phyloP scores from a whole-genome alignment of 2,329 filamentous ascomycete species.

The Chaetomium strumarium region DNA sequence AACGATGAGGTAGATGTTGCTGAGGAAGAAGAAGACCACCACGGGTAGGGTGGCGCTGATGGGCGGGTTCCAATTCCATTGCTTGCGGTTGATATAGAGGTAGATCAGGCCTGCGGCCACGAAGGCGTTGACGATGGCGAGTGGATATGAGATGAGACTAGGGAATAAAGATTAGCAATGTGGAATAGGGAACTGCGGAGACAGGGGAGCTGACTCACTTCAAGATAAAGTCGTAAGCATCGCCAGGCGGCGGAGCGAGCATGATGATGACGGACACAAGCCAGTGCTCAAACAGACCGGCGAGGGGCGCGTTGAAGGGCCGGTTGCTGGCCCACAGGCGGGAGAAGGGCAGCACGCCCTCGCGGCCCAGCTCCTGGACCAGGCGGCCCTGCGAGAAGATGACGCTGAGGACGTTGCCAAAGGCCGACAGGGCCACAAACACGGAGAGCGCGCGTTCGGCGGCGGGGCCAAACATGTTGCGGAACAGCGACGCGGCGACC shows the following conservation, averaged over 20 bases:
- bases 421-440: constrained; percentile 61
- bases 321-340: constrained; percentile 58
- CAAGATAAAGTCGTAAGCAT: constrained; percentile 59
- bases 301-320: constrained; percentile 57
- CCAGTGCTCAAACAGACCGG: constrained; percentile 59
- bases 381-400: constrained; percentile 64
- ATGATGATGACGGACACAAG: constrained; percentile 59
- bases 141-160: constrained; percentile 58
- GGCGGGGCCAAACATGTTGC: constrained; percentile 47
- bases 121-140: constrained; percentile 52
- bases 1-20: constrained; percentile 55
- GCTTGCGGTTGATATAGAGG: constrained; percentile 44
- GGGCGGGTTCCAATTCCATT: constrained; percentile 48
- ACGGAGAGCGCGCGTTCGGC: constrained; percentile 57
- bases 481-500: constrained; percentile 50
- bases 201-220: constrained; percentile 37
- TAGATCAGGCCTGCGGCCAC: constrained; percentile 48
- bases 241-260: constrained; percentile 59
- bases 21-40: constrained; percentile 52
- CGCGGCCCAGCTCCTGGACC: constrained; percentile 60
- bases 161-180: background rate
- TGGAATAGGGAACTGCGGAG: background rate
- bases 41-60: constrained; percentile 50
- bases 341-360: constrained; percentile 60
- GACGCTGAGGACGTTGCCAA: constrained; percentile 61